These are phyloP conservation scores for Mediolabrus comicus DNA, from an alignment of 108 stramenopile genomes.

Conservation along the genomic window DNA sequence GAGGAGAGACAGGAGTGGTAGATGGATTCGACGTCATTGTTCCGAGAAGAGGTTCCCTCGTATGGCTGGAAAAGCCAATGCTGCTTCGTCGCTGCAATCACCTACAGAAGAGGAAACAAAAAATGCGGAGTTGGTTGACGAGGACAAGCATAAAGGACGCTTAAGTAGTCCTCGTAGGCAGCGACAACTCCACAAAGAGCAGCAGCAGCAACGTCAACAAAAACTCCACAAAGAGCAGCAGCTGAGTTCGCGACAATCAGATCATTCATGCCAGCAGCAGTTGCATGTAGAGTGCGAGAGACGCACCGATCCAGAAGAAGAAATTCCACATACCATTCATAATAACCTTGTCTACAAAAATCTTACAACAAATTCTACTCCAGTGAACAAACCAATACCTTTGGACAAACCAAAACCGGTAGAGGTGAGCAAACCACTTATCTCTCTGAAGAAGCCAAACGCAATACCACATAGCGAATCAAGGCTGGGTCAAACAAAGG, in stretches of 20 bases:
- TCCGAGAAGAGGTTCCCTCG: conserved; percentile 34
- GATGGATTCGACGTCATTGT: conserved; percentile 24
- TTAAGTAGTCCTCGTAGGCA: conserved; percentile 5
- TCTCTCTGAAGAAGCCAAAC: no score
- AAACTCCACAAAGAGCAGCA: conserved; percentile 4
- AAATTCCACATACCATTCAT: not conserved
- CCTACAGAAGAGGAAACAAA: not conserved
- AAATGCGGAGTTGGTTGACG: not conserved
- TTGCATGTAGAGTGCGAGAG: not conserved
- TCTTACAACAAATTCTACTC: not conserved
- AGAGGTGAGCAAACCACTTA: no score
- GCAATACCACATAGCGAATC: no score
- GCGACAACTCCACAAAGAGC: conserved; percentile 1
- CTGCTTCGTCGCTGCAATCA: not conserved
- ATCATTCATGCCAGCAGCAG: not conserved
- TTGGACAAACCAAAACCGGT: not conserved
- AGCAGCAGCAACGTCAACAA: not conserved
- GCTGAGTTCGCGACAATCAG: conserved; percentile 50
- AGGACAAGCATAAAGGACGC: not conserved
- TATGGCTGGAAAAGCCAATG: conserved; percentile 9
- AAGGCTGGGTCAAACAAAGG: not conserved
- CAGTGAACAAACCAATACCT: not conserved
- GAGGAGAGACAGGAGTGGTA: conserved; percentile 19
- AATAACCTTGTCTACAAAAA: not conserved
- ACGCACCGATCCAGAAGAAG: not conserved